phyloP scores from a whole-genome alignment of 768 basidiomycete genomes.

The Hericium rajendrae region DNA sequence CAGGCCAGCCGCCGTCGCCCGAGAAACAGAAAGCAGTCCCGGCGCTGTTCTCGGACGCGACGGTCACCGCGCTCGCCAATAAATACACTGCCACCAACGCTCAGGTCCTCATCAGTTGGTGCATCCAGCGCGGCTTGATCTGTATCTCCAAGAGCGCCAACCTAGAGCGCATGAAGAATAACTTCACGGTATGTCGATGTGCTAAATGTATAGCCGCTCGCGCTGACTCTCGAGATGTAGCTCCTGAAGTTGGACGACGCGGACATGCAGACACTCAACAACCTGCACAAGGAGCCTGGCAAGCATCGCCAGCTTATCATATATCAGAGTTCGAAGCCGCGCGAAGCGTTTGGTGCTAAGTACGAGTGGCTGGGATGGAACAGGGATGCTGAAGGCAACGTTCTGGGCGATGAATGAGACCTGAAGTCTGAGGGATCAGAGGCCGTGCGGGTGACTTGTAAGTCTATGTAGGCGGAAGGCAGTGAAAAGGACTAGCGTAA shows the following conservation, averaged over 20 bases:
- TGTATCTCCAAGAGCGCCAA: slow-evolving; percentile 48
- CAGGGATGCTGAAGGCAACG: slow-evolving; percentile 19
- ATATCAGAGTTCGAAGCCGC: slow-evolving; percentile 16
- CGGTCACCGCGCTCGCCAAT: slow-evolving; percentile 24
- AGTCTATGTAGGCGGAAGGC: too few species aligned
- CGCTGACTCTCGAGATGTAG: not conserved
- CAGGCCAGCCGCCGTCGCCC: not conserved
- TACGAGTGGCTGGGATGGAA: slow-evolving; percentile 35
- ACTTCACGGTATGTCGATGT: slow-evolving; percentile 28
- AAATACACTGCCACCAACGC: not conserved
- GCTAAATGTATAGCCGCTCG: not conserved
- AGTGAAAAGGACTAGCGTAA: too few species aligned
- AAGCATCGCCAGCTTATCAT: slow-evolving; percentile 29
- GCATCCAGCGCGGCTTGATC: slow-evolving; percentile 38
- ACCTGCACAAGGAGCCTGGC: slow-evolving; percentile 30
- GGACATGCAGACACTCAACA: slow-evolving; percentile 33
- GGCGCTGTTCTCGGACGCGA: not conserved
- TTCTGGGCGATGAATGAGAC: not conserved
- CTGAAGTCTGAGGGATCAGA: too few species aligned
- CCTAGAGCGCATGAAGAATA: slow-evolving; percentile 37
- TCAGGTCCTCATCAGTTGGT: slow-evolving; percentile 27
- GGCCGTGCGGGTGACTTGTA: too few species aligned
- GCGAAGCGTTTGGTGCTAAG: slow-evolving; percentile 34
- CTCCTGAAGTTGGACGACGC: slow-evolving; percentile 8
- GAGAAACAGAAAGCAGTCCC: not conserved